These are phyloP conservation scores for Beauveria sp. DNA, from an alignment of 2,329 filamentous ascomycete species.

Conservation along the genomic window DNA sequence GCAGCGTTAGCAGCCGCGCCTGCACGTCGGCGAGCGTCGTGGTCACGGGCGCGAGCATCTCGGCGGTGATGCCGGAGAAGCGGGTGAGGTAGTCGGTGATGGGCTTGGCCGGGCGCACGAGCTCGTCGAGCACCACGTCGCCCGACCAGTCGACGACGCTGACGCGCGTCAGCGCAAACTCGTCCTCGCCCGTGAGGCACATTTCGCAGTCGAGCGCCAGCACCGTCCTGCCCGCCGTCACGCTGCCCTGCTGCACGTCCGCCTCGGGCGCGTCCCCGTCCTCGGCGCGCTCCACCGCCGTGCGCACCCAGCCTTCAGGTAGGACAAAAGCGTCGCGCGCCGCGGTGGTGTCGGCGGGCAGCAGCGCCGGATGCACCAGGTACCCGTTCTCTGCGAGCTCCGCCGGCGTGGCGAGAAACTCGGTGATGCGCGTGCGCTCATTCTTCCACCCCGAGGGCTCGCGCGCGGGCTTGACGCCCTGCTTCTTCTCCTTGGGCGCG, in stretches of 20 bases:
- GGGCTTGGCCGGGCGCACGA: constrained; percentile 83
- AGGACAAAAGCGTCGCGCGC: constrained; percentile 43
- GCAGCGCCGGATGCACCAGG: constrained; percentile 70
- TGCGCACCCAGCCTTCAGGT: constrained; percentile 77
- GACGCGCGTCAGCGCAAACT: constrained; percentile 80
- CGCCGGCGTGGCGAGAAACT: constrained; percentile 63
- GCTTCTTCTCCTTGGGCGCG: constrained; percentile 57
- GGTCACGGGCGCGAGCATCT: constrained; percentile 73
- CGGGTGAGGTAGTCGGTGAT: constrained; percentile 88
- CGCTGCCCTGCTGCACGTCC: constrained; percentile 70
- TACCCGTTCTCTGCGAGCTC: constrained; percentile 82
- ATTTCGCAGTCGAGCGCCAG: constrained; percentile 93
- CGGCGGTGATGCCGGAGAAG: constrained; percentile 85
- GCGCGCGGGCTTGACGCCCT: constrained; percentile 50
- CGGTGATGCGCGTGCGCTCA: constrained; percentile 71
- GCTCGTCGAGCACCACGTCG: constrained; percentile 72
- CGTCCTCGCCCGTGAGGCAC: constrained; percentile 76
- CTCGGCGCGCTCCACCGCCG: constrained; percentile 55
- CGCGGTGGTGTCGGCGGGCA: constrained; percentile 43
- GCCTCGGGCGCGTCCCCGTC: constrained; percentile 61
- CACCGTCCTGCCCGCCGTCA: constrained; percentile 73
- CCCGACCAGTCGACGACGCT: constrained; percentile 85
- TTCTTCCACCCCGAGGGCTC: constrained; percentile 63
- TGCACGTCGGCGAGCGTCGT: constrained; percentile 83
- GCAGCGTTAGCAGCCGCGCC: constrained; percentile 59